These are phyloP conservation scores for Eucalyptus pumila DNA, from an alignment of 345 rosid species.

Conservation along the genomic window DNA sequence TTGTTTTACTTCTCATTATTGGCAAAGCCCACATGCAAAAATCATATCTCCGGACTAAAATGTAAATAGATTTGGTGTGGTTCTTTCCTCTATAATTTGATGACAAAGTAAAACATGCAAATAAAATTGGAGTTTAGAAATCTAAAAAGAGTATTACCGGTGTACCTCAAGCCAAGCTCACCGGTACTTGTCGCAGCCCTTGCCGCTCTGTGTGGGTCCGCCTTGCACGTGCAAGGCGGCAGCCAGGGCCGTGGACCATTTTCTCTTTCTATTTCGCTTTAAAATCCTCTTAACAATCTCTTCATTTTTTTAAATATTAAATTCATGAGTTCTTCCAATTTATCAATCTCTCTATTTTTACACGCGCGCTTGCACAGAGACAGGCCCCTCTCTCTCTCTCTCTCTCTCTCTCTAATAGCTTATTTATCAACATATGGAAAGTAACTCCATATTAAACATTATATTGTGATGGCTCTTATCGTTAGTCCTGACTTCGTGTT, in stretches of 20 bases:
- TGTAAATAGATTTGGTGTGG: background rate
- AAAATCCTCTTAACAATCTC: background rate
- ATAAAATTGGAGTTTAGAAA: background rate
- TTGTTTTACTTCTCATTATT: background rate
- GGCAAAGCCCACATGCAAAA: background rate
- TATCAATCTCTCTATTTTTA: background rate
- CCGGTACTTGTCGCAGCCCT: background rate
- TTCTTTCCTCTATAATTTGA: background rate
- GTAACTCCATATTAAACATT: too few species aligned
- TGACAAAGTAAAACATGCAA: background rate
- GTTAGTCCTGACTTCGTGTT: too few species aligned
- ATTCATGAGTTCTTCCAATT: background rate
- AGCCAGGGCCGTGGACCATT: background rate
- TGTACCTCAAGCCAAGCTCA: background rate
- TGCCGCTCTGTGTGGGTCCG: background rate
- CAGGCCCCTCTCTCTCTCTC: too few species aligned
- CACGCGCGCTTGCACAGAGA: background rate
- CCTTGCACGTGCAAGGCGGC: background rate
- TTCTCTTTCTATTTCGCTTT: too few species aligned
- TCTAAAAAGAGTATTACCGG: background rate
- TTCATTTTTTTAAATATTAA: too few species aligned
- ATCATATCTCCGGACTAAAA: background rate
- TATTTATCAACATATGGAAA: background rate
- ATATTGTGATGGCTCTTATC: too few species aligned
- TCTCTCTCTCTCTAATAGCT: too few species aligned